These are phyloP conservation scores for Salpingoeca rosetta DNA, from an alignment of 78 protist species.

Conservation along the genomic window DNA sequence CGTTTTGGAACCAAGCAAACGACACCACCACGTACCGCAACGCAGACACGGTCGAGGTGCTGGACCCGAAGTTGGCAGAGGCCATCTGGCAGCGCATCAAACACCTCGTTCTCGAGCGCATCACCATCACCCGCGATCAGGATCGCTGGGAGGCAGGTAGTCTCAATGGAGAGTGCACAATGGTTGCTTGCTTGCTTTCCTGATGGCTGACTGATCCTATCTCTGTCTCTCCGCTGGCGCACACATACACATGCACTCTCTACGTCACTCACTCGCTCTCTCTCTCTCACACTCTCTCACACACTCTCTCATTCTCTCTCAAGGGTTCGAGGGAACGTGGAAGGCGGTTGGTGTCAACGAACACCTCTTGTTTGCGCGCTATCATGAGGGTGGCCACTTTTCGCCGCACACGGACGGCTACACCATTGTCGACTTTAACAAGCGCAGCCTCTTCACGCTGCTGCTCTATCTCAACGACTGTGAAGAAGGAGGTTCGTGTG, in stretches of 20 bases:
- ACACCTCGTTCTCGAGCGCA: neutral
- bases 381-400: neutral
- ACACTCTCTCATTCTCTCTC: neutral
- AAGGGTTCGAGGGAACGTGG: neutral
- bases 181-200: neutral
- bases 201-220: neutral
- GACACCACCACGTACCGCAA: neutral
- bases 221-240: neutral
- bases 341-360: neutral
- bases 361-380: neutral
- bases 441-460: neutral
- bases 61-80: neutral
- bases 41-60: neutral
- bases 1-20: neutral
- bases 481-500: neutral
- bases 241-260: no score
- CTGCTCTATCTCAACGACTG: neutral
- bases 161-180: neutral
- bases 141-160: neutral
- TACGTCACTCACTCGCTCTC: no score
- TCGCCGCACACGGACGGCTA: neutral
- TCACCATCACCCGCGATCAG: neutral
- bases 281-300: no score
- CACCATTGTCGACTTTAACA: neutral
- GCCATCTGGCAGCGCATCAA: neutral